Conservation (phyloP, 2,329 filamentous ascomycete species). For the Tolypocladium tropicale region DNA sequence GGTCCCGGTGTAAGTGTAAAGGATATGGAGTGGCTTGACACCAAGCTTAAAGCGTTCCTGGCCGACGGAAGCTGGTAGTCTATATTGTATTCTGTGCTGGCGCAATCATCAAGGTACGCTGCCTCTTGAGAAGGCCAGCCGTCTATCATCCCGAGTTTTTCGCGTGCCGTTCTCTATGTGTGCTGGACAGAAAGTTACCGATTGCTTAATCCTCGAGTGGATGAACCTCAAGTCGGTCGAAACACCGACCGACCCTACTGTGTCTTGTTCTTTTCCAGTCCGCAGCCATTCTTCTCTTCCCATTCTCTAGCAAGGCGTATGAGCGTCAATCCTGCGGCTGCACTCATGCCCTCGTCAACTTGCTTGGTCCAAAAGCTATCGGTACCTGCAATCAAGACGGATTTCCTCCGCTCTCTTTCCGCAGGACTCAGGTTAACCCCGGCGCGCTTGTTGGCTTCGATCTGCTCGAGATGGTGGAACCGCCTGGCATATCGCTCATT, state of each 20-base stretch:
- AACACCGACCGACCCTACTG: neutral
- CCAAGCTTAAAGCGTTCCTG: conserved; percentile 41
- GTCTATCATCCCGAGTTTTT: too few species aligned
- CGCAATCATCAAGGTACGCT: neutral
- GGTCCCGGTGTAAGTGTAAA: conserved; percentile 62
- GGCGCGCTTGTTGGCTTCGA: conserved; percentile 26
- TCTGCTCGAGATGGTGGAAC: conserved; percentile 25
- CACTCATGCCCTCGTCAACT: conserved; percentile 26
- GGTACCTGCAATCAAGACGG: conserved; percentile 18
- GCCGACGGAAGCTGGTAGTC: conserved; percentile 4
- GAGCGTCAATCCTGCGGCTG: conserved; percentile 20
- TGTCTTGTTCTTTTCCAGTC: neutral
- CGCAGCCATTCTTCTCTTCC: conserved; percentile 2
- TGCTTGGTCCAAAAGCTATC: conserved; percentile 33
- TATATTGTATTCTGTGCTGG: neutral
- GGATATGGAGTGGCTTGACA: conserved; percentile 63
- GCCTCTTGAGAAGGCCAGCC: neutral
- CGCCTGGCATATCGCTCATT: conserved; percentile 26
- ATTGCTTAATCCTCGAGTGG: neutral
- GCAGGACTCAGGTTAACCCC: conserved; percentile 21
- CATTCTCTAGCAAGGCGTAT: conserved; percentile 19
- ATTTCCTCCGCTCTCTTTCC: conserved; percentile 27
- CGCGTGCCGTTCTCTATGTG: too few species aligned
- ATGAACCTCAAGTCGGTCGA: neutral
- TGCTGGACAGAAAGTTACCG: too few species aligned